Conservation (phyloP, 176 grass and related monocot genomes). For the Aegilops tauschii region DNA sequence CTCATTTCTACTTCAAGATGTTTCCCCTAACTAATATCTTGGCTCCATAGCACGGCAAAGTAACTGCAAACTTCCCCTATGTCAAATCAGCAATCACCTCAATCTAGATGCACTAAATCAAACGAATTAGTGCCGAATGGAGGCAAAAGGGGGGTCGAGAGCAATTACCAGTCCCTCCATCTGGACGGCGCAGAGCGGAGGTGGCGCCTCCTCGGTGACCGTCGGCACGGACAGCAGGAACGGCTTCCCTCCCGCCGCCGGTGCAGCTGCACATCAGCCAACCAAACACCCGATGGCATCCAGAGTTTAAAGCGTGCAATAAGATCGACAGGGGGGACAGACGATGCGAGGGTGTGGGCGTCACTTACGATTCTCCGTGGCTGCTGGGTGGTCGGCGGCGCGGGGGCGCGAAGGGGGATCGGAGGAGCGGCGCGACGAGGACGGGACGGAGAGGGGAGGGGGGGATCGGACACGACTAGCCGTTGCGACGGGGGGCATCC, state of each 20-base stretch:
- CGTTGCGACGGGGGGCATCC: constrained; percentile 10
- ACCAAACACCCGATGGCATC: neutral
- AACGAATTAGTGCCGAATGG: neutral
- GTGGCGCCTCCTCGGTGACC: constrained; percentile 54
- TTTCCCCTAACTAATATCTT: neutral
- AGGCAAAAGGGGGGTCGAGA: neutral
- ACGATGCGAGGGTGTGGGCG: neutral
- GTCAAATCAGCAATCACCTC: neutral
- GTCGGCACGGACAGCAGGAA: constrained; percentile 82
- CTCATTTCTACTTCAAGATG: neutral
- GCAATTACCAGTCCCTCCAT: constrained; percentile 91
- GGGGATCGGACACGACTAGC: constrained; percentile 25
- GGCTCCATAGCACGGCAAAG: neutral
- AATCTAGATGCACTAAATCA: constrained; percentile 1
- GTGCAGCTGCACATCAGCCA: constrained; percentile 22
- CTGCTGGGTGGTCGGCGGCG: constrained; percentile 23
- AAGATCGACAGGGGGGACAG: neutral
- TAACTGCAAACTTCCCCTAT: neutral
- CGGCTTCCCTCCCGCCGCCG: constrained; percentile 54
- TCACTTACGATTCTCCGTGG: constrained; percentile 68
- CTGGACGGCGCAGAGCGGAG: constrained; percentile 81
- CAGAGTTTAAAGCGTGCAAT: neutral
- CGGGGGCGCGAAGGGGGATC: neutral
- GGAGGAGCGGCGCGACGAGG: neutral
- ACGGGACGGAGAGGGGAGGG: neutral